Evolutionary conservation across 805 yeast genomes (phyloP).

Genomic region (Torulaspora franciscae): DNA sequence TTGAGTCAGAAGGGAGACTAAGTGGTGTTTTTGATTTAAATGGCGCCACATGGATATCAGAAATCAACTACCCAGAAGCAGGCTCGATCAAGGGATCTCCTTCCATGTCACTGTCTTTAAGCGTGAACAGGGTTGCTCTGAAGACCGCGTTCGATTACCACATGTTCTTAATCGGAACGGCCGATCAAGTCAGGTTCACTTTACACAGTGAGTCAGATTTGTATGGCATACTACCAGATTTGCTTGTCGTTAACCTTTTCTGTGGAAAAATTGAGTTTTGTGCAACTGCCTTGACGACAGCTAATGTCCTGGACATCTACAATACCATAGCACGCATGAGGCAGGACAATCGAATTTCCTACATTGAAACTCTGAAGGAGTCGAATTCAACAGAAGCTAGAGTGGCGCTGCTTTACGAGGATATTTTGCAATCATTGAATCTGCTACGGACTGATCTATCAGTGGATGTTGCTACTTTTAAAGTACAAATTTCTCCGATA

Average conservation of each 20-base stretch:
- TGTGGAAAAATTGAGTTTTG: slow-evolving; percentile 55
- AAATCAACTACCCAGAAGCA: slow-evolving; percentile 63
- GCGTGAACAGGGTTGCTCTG: slow-evolving; percentile 50
- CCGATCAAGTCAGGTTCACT: slow-evolving; percentile 46
- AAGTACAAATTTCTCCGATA: slow-evolving; percentile 74
- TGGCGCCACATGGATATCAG: slow-evolving; percentile 53
- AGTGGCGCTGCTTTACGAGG: slow-evolving; percentile 27
- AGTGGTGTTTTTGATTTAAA: slow-evolving; percentile 59
- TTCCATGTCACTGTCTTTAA: slow-evolving; percentile 55
- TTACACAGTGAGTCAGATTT: slow-evolving; percentile 63
- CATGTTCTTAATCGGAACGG: slow-evolving; percentile 62
- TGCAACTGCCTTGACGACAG: slow-evolving; percentile 79
- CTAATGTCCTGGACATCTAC: slow-evolving; percentile 73
- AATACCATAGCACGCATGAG: slow-evolving; percentile 65
- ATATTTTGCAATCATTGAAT: slow-evolving; percentile 30
- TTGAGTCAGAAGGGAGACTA: slow-evolving; percentile 70
- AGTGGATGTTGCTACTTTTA: slow-evolving; percentile 51
- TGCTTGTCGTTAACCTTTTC: slow-evolving; percentile 47
- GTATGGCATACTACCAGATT: slow-evolving; percentile 49
- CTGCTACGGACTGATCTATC: slow-evolving; percentile 61
- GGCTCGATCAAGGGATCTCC: slow-evolving; percentile 52
- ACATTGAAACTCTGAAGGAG: slow-evolving; percentile 67
- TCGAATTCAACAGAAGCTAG: slow-evolving; percentile 38
- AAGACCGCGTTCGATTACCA: slow-evolving; percentile 81
- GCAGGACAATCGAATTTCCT: slow-evolving; percentile 67